A percentile compares a stretch with the other conserved stretches of the same genome.
phyloP scores from a whole-genome alignment of 148 eudicot species.

The Arbutus unedo region DNA sequence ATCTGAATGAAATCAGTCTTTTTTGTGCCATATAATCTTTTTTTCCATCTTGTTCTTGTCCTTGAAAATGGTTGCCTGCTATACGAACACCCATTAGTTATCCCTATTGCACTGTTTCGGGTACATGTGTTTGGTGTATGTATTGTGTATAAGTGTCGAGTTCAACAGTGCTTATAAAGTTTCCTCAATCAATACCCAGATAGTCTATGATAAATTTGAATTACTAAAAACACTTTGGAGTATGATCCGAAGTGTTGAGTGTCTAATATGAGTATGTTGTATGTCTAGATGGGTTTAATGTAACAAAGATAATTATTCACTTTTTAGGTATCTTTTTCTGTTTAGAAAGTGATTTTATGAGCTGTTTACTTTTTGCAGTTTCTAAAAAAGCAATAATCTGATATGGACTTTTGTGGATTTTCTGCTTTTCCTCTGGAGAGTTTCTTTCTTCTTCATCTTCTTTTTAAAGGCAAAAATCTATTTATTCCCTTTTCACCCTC shows the following conservation, averaged over 20 bases:
- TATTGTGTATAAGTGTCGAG: no score
- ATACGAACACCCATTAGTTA: background rate
- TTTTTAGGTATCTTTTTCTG: background rate
- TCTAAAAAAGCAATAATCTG: constrained; percentile 24
- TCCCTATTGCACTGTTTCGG: background rate
- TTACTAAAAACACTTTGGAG: background rate
- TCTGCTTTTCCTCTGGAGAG: constrained; percentile 9
- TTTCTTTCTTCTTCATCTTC: constrained; percentile 10
- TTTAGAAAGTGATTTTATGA: constrained; percentile 21
- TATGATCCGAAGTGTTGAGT: background rate
- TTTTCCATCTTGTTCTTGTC: background rate
- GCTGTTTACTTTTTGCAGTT: constrained; percentile 28
- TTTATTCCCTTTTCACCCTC: constrained; percentile 19
- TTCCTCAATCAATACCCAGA: background rate
- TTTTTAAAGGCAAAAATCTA: constrained; percentile 11
- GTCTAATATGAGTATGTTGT: background rate
- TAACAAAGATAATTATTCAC: background rate
- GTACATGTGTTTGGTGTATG: background rate
- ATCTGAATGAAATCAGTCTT: constrained; percentile 18
- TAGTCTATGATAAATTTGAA: background rate
- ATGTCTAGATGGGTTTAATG: background rate
- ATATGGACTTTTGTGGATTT: constrained; percentile 12
- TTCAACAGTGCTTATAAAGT: background rate
- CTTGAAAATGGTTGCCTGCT: background rate
- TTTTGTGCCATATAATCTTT: constrained; percentile 5